Evolutionary conservation across 2,329 filamentous ascomycete genomes (phyloP).

Genomic region (Teratosphaeria viscida): DNA sequence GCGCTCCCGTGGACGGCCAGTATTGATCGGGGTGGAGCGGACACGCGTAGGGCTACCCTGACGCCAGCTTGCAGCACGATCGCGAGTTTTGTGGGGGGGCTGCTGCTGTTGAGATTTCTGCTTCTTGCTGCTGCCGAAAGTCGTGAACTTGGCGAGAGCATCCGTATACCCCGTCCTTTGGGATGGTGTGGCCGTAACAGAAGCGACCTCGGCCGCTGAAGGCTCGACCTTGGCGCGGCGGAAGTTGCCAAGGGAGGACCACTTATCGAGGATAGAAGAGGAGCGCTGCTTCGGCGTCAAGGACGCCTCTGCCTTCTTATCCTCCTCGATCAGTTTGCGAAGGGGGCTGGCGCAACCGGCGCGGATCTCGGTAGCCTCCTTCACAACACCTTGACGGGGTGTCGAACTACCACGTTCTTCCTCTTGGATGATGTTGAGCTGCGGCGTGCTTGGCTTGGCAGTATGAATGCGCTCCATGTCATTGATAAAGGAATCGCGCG

Average conservation of each 20-base stretch:
- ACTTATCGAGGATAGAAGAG: constrained; percentile 60
- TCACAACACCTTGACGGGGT: constrained; percentile 42
- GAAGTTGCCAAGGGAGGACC: constrained; percentile 77
- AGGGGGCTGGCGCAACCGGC: constrained; percentile 22
- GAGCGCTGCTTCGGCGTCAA: constrained; percentile 55
- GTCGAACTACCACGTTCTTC: constrained; percentile 38
- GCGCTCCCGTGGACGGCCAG: constrained; percentile 27
- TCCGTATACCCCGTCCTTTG: constrained; percentile 24
- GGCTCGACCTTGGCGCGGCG: constrained; percentile 54
- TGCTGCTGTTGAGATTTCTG: constrained; percentile 8
- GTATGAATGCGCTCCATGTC: constrained; percentile 29
- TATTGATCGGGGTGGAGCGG: constrained; percentile 26
- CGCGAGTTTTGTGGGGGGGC: constrained; percentile 16
- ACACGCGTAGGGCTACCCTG: constrained; percentile 19
- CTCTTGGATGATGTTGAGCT: constrained; percentile 32
- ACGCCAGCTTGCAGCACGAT: constrained; percentile 23
- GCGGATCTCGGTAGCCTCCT: constrained; percentile 42
- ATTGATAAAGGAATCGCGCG: constrained; percentile 26
- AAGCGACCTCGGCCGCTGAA: constrained; percentile 23
- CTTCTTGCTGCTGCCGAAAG: constrained; percentile 26
- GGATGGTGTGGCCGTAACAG: constrained; percentile 23
- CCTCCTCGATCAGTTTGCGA: constrained; percentile 23
- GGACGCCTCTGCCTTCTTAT: constrained; percentile 28
- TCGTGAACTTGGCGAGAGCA: constrained; percentile 22
- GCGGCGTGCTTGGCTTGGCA: constrained; percentile 49